These are phyloP conservation scores for Sordaria brevicollis DNA, from an alignment of 495 filamentous ascomycete species.

Conservation along the genomic window DNA sequence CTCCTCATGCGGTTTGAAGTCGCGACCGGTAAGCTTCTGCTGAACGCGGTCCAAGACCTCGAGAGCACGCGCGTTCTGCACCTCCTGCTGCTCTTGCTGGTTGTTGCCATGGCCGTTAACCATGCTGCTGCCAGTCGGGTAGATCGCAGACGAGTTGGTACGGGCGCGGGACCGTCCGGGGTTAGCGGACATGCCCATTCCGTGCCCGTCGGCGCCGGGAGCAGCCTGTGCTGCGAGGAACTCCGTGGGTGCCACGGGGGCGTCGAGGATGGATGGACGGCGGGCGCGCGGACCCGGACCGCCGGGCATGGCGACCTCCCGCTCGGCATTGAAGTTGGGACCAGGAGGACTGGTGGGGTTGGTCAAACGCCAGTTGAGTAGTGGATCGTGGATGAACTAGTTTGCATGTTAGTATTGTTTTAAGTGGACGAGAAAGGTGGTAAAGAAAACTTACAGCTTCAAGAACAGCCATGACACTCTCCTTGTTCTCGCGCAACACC, in stretches of 20 bases:
- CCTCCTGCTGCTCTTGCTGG: constrained; percentile 48
- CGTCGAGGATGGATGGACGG: constrained; percentile 62
- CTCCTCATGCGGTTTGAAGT: constrained; percentile 63
- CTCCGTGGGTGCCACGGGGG: constrained; percentile 43
- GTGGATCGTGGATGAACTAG: constrained; percentile 93
- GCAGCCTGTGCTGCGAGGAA: constrained; percentile 34
- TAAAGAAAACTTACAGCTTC: constrained; percentile 67
- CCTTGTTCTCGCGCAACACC: constrained; percentile 90
- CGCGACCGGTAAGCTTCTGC: constrained; percentile 79
- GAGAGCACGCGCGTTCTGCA: constrained; percentile 85
- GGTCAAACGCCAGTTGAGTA: constrained; percentile 93
- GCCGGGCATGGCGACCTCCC: constrained; percentile 37
- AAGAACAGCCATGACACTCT: constrained; percentile 94
- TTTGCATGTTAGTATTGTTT: constrained; percentile 11
- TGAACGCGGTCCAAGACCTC: constrained; percentile 86
- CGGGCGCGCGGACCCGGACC: constrained; percentile 35
- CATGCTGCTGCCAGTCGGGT: constrained; percentile 16
- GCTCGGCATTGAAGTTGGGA: constrained; percentile 72
- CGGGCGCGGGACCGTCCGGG: constrained; percentile 35
- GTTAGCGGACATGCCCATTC: constrained; percentile 41
- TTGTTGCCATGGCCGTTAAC: constrained; percentile 24
- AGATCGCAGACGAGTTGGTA: constrained; percentile 38
- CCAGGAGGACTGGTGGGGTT: constrained; percentile 69
- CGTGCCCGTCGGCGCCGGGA: constrained; percentile 23
- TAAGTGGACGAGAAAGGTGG: no score